Percentiles rank a stretch among this genome's conserved stretches.
Conservation (phyloP, 352 stramenopile genomes). For the Phytophthora macrochlamydospora region DNA sequence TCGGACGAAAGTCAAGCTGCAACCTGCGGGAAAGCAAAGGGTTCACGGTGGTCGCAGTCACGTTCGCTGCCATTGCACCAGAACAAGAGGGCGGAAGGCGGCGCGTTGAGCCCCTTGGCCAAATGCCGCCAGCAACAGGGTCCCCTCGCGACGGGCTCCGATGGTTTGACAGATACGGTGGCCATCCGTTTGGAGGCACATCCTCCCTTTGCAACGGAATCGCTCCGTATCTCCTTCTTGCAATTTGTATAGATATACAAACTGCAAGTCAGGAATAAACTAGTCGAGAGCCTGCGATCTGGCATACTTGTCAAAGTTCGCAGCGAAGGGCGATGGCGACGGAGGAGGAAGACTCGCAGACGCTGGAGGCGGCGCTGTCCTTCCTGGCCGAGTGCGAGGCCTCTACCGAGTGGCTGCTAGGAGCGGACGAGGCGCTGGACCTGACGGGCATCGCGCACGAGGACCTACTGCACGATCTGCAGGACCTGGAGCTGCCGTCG, state of each 20-base stretch:
- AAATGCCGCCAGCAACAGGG: not conserved
- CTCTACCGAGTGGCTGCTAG: constrained; percentile 38
- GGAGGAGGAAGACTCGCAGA: constrained; percentile 22
- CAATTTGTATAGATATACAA: not conserved
- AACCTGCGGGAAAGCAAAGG: not conserved
- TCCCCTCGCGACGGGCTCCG: not conserved
- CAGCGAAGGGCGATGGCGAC: constrained; percentile 12
- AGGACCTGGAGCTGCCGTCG: constrained; percentile 24
- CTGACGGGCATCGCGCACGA: constrained; percentile 12
- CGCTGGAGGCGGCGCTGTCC: constrained; percentile 45
- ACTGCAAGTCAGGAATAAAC: not conserved
- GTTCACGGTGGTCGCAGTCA: not conserved
- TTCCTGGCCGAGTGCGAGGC: constrained; percentile 47
- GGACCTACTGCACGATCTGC: constrained; percentile 1
- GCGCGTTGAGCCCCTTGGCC: not conserved
- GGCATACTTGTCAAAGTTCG: not conserved
- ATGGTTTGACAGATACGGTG: not conserved
- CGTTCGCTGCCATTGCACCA: not conserved
- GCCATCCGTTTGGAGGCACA: not conserved
- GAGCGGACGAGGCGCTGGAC: constrained; percentile 18
- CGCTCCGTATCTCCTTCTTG: not conserved
- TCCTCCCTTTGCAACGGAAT: not conserved
- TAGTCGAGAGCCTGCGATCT: not conserved
- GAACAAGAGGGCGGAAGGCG: not conserved
- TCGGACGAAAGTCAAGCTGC: not conserved